phyloP scores from a whole-genome alignment of 345 rosid genomes.

The Balakata baccata region DNA sequence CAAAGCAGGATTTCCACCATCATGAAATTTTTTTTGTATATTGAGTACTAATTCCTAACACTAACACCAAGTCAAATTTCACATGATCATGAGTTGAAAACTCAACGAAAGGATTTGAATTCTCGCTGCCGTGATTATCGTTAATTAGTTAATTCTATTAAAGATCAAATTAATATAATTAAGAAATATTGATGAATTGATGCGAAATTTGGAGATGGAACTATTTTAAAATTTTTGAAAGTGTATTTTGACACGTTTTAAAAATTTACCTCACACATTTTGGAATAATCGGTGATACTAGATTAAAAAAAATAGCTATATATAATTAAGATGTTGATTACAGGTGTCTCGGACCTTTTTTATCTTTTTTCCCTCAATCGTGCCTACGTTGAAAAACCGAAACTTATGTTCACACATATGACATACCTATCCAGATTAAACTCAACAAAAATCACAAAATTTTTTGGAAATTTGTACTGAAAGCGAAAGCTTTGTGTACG shows the following conservation, averaged over 20 bases:
- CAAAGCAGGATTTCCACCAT: neutral
- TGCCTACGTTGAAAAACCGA: slow-evolving; percentile 1
- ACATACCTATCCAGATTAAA: neutral
- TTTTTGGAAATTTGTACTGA: slow-evolving; percentile 10
- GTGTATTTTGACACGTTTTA: too few relatives aligned
- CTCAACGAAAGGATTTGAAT: slow-evolving; percentile 1
- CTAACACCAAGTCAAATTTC: slow-evolving; percentile 17
- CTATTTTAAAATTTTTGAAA: too few relatives aligned
- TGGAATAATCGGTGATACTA: neutral
- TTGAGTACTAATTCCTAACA: neutral
- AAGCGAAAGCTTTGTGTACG: slow-evolving; percentile 16
- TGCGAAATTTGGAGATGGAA: too few relatives aligned
- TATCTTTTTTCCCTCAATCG: neutral
- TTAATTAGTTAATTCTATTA: slow-evolving; percentile 15
- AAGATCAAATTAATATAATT: too few relatives aligned
- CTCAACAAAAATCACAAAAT: neutral
- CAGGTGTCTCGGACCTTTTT: neutral
- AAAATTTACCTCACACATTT: too few relatives aligned
- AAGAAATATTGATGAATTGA: too few relatives aligned
- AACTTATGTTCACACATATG: neutral
- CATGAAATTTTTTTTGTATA: neutral
- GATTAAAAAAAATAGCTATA: too few relatives aligned
- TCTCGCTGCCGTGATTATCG: slow-evolving; percentile 36
- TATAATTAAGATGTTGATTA: too few relatives aligned
- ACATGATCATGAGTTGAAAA: slow-evolving; percentile 16